These are phyloP conservation scores for Acanthamoeba castellanii DNA, from an alignment of 208 protist species.

Conservation along the genomic window DNA sequence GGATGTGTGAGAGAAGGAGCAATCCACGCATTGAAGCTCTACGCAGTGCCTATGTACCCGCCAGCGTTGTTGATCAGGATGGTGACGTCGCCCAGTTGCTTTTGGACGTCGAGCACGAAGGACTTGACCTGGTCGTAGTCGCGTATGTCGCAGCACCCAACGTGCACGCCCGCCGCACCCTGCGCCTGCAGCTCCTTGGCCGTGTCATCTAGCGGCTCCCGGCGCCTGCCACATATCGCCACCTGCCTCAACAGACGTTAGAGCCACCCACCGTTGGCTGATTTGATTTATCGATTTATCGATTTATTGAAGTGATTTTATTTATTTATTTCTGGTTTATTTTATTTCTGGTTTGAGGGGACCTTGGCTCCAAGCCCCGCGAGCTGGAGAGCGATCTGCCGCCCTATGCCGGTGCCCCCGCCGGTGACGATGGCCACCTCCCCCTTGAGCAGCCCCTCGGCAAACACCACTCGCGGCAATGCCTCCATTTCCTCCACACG, in stretches of 20 bases:
- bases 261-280: not conserved
- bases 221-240: slow-evolving; percentile 38
- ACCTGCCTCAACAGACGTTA: not conserved
- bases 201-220: not conserved
- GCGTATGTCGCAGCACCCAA: slow-evolving; percentile 39
- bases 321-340: not conserved
- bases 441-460: not conserved
- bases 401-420: slow-evolving; percentile 34
- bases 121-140: slow-evolving; percentile 58
- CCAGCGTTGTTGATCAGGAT: slow-evolving; percentile 56
- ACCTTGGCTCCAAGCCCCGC: slow-evolving; percentile 31
- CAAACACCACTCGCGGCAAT: not conserved
- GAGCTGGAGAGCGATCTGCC: slow-evolving; percentile 8
- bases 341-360: not conserved
- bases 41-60: not conserved
- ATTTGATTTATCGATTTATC: no score
- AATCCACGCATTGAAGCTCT: no score
- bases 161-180: not conserved
- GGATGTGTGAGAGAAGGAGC: not conserved
- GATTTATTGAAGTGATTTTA: not conserved
- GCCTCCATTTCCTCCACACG: not conserved
- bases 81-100: slow-evolving; percentile 46
- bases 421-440: slow-evolving; percentile 52
- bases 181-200: slow-evolving; percentile 12
- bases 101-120: slow-evolving; percentile 41